Evolutionary conservation across 495 filamentous ascomycete species (phyloP).

Genomic region (Jackrogersella minutella): DNA sequence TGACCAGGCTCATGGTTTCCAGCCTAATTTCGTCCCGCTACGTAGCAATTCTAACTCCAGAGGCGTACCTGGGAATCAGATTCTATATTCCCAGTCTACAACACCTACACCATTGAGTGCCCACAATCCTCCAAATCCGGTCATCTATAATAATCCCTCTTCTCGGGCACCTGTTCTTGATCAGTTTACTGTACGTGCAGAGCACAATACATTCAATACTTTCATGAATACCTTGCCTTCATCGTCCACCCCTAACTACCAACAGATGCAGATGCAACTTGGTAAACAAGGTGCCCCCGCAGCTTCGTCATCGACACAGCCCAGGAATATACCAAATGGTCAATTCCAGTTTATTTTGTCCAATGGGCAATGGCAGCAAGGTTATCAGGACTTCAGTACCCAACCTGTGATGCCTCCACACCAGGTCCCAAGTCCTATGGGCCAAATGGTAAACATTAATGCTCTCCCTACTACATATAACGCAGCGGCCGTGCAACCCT

Average conservation of each 20-base stretch:
- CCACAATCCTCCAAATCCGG: neutral
- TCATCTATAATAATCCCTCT: neutral
- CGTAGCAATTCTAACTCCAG: neutral
- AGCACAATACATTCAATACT: neutral
- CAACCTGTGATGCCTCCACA: neutral
- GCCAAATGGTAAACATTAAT: neutral
- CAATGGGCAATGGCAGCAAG: neutral
- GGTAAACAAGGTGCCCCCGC: neutral
- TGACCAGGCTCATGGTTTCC: neutral
- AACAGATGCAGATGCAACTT: slow-evolving; percentile 6
- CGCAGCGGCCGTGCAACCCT: neutral
- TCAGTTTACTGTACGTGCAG: slow-evolving; percentile 2
- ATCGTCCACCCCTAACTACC: neutral
- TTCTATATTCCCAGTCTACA: neutral
- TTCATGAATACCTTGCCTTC: neutral
- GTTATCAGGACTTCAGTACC: neutral
- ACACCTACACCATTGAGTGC: neutral
- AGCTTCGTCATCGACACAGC: neutral
- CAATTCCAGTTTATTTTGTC: neutral
- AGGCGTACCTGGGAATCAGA: neutral
- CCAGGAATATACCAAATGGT: neutral
- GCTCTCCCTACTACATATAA: neutral
- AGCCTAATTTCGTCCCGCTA: neutral
- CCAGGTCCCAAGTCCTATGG: neutral
- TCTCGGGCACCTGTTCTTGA: neutral